Conservation (phyloP, 495 filamentous ascomycete species). For the Parathielavia appendiculata region DNA sequence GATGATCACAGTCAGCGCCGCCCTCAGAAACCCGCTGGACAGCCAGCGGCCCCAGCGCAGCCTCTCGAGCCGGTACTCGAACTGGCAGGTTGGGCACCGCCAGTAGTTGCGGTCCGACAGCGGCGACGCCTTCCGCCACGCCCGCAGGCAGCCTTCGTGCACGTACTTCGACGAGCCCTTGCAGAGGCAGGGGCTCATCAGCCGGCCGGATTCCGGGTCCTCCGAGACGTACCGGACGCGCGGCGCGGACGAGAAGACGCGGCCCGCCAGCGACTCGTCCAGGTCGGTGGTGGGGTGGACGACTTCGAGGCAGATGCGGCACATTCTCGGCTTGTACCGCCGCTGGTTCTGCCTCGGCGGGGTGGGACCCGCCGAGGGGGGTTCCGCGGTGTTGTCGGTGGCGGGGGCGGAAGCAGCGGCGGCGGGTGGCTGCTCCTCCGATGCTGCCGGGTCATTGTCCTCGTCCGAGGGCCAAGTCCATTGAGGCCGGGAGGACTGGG, state of each 20-base stretch:
- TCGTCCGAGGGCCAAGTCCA: constrained; percentile 20
- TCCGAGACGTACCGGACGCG: constrained; percentile 70
- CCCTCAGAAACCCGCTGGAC: constrained; percentile 58
- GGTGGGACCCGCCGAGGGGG: constrained; percentile 22
- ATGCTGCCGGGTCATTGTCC: background rate
- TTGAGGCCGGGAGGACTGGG: constrained; percentile 6
- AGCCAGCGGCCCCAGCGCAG: constrained; percentile 71
- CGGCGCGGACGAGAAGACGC: constrained; percentile 56
- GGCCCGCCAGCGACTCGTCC: constrained; percentile 53
- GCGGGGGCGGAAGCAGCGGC: constrained; percentile 3
- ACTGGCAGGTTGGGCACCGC: constrained; percentile 84
- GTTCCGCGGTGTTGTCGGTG: constrained; percentile 3
- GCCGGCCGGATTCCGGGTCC: constrained; percentile 67
- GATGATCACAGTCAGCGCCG: constrained; percentile 62
- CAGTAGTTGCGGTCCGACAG: constrained; percentile 66
- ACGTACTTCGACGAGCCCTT: constrained; percentile 90
- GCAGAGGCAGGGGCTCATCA: constrained; percentile 91
- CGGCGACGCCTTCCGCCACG: constrained; percentile 76
- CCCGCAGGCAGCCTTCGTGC: constrained; percentile 86
- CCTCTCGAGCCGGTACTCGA: constrained; percentile 75
- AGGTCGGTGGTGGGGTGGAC: constrained; percentile 72
- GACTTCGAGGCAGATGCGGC: constrained; percentile 88
- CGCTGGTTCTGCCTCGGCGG: constrained; percentile 30
- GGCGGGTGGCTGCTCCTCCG: constrained; percentile 3
- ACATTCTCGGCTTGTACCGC: constrained; percentile 65